Base-by-base conservation (phyloP, 192 early-diverging fungal species). In the Coemansia javaensis region DNA sequence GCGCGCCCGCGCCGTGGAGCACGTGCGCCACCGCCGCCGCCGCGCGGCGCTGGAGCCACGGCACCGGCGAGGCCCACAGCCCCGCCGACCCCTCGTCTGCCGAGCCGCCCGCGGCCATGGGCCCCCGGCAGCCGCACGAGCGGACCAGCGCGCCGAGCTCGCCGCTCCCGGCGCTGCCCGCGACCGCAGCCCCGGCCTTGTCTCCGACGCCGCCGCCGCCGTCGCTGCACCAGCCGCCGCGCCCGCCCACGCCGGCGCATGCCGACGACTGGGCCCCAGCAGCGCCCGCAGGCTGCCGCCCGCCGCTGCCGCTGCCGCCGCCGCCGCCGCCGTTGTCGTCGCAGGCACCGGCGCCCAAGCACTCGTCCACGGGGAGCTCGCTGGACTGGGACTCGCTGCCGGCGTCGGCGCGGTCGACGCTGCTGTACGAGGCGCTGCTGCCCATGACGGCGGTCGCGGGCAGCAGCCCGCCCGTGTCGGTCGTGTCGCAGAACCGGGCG, bases 401-500 rank as follows among this genome's bases (percentile, higher is more conserved):
- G 4, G 23, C 28, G 1, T 71, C 67, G 12, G 55, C 56, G 22
- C 34, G 67, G 16, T 59, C 67, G 30, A 72, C 68, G 16, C 35
- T 72, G 3, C 44, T 72, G 27, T 72, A 64, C 18, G 68, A 72
- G 21, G 30, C 66, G 12, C 39, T 51, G 32, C 47, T 54, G 21
- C 31, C 53, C 7, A 32, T 45, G 3, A 27, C 50, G 32, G 38
- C 25, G 7, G 17, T 45, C 2, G 33, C 53, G 5, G 58, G 41
- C 16, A 23, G 56, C 2, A 39, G 39, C 33, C 63, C 67, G 11
- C 67, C 67, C 6, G 42, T 54, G 32, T 64, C 60, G 14, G 60
- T 61, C 7, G 32, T 60, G 8, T 59, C 61, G 56, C 61, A 44
- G 44, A 52, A 71, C 44, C 51, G 68, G n/a, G 52, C 53, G 16